A percentile compares a stretch with the other conserved stretches of the same genome.
Conservation (phyloP, 352 stramenopile genomes). For the Pythium myriotylum region DNA sequence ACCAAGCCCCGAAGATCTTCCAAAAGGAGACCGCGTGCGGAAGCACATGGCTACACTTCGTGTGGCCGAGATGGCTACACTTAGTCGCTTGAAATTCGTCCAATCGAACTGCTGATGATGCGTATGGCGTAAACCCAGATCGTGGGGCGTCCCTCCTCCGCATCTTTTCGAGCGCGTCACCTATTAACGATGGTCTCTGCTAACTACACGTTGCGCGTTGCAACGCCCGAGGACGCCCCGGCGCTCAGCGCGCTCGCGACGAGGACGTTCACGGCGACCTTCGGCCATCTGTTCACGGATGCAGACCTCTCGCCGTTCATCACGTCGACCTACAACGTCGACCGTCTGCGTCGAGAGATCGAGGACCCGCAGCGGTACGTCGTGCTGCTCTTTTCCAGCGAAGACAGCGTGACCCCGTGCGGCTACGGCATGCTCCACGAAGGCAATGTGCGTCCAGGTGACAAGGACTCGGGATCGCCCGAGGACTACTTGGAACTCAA, state of each 20-base stretch:
- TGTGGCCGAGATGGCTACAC: too few species aligned
- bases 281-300: conserved; percentile 27
- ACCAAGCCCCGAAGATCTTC: too few species aligned
- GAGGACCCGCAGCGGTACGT: conserved; percentile 26
- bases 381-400: conserved; percentile 26
- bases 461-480: conserved; percentile 18
- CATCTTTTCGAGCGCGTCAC: too few species aligned
- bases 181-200: too few species aligned
- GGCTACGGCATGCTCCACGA: conserved; percentile 34
- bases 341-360: conserved; percentile 25
- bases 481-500: conserved; percentile 34
- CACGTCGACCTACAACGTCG: conserved; percentile 15
- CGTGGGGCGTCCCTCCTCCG: too few species aligned
- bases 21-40: too few species aligned
- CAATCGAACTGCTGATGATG: too few species aligned
- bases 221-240: conserved; percentile 22
- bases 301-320: conserved; percentile 24
- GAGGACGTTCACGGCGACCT: conserved; percentile 33
- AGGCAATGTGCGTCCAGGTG: conserved; percentile 25
- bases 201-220: conserved; percentile 14
- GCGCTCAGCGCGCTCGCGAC: conserved; percentile 27
- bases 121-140: too few species aligned
- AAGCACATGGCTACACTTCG: too few species aligned
- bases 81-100: too few species aligned
- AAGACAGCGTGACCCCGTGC: conserved; percentile 5